These are phyloP conservation scores for Phoenix dactylifera DNA, from an alignment of 176 grass and related monocot species.

Conservation along the genomic window DNA sequence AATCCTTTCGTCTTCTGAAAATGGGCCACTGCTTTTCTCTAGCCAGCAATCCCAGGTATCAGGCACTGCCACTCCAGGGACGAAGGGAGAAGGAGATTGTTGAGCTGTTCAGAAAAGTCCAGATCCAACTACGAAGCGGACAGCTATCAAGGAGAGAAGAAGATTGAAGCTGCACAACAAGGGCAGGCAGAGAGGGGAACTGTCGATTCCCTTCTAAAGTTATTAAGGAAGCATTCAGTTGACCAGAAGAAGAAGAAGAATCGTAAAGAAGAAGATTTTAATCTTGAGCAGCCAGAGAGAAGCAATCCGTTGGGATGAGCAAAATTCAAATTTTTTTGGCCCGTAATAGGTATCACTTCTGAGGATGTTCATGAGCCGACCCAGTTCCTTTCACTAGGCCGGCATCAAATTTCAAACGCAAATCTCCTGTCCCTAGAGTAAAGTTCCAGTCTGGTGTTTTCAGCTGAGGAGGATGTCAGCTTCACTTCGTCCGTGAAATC, in stretches of 20 bases:
- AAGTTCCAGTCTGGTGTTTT: slow-evolving; percentile 38
- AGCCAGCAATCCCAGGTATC: slow-evolving; percentile 27
- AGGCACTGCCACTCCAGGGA: slow-evolving; percentile 40
- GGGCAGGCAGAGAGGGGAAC: slow-evolving; percentile 48
- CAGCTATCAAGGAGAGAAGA: slow-evolving; percentile 47
- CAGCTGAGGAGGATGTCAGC: not conserved
- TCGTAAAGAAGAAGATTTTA: slow-evolving; percentile 27
- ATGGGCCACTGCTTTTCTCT: slow-evolving; percentile 47
- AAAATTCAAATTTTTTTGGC: slow-evolving; percentile 23
- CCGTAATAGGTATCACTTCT: slow-evolving; percentile 17
- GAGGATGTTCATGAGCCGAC: slow-evolving; percentile 19
- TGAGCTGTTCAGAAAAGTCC: slow-evolving; percentile 69
- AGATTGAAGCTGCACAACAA: slow-evolving; percentile 42
- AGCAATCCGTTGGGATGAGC: slow-evolving; percentile 31
- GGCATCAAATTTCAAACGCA: slow-evolving; percentile 6
- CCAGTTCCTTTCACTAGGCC: slow-evolving; percentile 12
- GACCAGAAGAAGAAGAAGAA: slow-evolving; percentile 37
- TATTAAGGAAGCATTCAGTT: slow-evolving; percentile 55
- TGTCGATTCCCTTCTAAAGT: slow-evolving; percentile 54
- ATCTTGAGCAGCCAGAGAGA: slow-evolving; percentile 30
- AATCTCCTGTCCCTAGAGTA: slow-evolving; percentile 13
- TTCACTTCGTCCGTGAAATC: slow-evolving; percentile 7
- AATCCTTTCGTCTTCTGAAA: slow-evolving; percentile 48
- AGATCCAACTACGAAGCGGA: slow-evolving; percentile 41
- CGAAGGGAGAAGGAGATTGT: slow-evolving; percentile 65